Conservation (phyloP, 768 basidiomycete species). For the Rhodotorula taiwanensis region DNA sequence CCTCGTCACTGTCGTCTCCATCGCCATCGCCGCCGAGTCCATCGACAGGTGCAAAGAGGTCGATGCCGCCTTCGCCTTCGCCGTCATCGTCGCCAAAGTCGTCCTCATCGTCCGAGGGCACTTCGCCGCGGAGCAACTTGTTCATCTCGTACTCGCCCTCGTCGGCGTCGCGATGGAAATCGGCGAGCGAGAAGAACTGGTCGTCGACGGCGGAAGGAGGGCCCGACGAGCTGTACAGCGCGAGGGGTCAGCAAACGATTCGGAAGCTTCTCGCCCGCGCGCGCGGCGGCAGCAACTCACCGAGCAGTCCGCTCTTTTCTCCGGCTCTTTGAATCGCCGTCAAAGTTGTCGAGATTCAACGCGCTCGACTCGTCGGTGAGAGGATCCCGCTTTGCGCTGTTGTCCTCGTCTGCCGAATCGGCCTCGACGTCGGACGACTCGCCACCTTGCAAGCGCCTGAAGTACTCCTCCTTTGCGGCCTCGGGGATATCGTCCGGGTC, state of each 20-base stretch:
- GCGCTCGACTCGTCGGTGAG: conserved; percentile 15
- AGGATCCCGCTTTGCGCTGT: not conserved
- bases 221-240: not conserved
- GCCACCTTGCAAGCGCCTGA: too few species aligned
- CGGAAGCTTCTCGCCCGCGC: not conserved
- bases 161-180: conserved; percentile 81
- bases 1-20: conserved; percentile 48
- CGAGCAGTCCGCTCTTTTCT: conserved; percentile 6
- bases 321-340: conserved; percentile 8
- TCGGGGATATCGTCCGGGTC: conserved; percentile 30
- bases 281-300: not conserved
- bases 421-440: not conserved
- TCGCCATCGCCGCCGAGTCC: conserved; percentile 33
- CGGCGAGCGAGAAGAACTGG: conserved; percentile 76
- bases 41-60: conserved; percentile 60
- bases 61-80: conserved; percentile 54
- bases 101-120: conserved; percentile 44
- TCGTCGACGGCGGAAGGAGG: conserved; percentile 57
- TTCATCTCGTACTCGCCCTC: conserved; percentile 55
- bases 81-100: conserved; percentile 49
- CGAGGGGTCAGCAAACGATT: not conserved
- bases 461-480: not conserved
- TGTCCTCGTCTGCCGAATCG: not conserved
- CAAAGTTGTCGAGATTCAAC: conserved; percentile 29
- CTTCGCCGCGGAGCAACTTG: conserved; percentile 57